A percentile compares a stretch with the other conserved stretches of the same genome.
Conservation (phyloP, 2,329 filamentous ascomycete species). For the Rugonectria rugulosa region DNA sequence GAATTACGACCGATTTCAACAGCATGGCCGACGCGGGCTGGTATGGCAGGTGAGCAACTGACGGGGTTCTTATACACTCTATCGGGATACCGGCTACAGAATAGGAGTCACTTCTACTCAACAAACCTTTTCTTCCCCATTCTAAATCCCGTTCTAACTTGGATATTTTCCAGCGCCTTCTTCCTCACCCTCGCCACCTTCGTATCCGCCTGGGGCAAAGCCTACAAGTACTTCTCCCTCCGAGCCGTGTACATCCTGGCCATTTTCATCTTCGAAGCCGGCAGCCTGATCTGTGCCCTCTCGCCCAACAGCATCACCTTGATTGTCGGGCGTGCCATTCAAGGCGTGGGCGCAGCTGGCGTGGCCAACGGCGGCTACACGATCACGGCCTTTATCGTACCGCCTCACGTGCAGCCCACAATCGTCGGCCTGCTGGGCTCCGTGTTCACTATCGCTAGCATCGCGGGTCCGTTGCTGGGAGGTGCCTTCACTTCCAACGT, state of each 20-base stretch:
- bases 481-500: conserved; percentile 42
- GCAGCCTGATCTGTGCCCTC: neutral
- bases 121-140: too few species aligned
- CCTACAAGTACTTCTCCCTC: conserved; percentile 3
- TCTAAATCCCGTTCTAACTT: too few species aligned
- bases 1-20: too few species aligned
- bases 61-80: too few species aligned
- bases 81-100: too few species aligned
- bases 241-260: neutral
- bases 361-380: conserved; percentile 55
- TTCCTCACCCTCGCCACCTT: conserved; percentile 1
- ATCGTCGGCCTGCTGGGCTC: conserved; percentile 43
- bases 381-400: conserved; percentile 51
- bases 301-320: neutral
- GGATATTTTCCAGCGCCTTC: too few species aligned
- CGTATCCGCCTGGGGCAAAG: neutral
- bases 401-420: conserved; percentile 30
- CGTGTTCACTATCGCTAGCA: conserved; percentile 38
- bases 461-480: conserved; percentile 42
- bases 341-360: conserved; percentile 35
- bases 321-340: neutral
- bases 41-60: too few species aligned
- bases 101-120: too few species aligned
- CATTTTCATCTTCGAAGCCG: neutral
- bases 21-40: too few species aligned